Evolutionary conservation across 2,329 filamentous ascomycete genomes (phyloP).

Genomic region (Diplodia scrobiculata): DNA sequence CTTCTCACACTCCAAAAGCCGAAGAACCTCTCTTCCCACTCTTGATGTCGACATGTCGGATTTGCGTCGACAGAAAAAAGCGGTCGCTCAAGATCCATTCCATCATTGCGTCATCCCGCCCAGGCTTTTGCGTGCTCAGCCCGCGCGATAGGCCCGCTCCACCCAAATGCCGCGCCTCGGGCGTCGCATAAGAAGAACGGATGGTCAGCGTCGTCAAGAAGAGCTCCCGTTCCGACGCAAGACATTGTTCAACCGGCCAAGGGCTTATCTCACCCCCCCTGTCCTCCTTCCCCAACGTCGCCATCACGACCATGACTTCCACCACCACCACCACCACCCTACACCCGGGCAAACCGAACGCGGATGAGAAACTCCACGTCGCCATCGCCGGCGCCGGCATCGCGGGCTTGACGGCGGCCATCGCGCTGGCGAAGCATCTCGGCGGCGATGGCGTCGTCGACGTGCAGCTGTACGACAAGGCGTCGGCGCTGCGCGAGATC

Average conservation of each 20-base stretch:
- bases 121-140: slow-evolving; percentile 22
- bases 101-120: slow-evolving; percentile 22
- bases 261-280: background rate
- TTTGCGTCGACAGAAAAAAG: background rate
- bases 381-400: slow-evolving; percentile 47
- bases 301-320: background rate
- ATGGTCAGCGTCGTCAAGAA: background rate
- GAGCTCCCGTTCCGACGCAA: background rate
- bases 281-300: background rate
- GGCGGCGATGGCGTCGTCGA: slow-evolving; percentile 33
- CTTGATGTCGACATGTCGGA: slow-evolving; percentile 18
- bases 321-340: too few relatives aligned
- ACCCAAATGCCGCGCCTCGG: background rate
- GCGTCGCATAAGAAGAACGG: slow-evolving; percentile 1
- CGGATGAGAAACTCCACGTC: slow-evolving; percentile 32
- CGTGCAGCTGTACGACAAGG: slow-evolving; percentile 44
- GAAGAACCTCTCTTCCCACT: slow-evolving; percentile 36
- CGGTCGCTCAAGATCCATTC: slow-evolving; percentile 1
- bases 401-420: slow-evolving; percentile 45
- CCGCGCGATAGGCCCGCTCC: background rate
- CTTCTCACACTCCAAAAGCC: slow-evolving; percentile 58
- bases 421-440: slow-evolving; percentile 38
- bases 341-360: background rate
- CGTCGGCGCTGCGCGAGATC: slow-evolving; percentile 42
- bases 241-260: background rate